Conservation (phyloP, 441 rosid species). For the Metrosideros polymorpha region DNA sequence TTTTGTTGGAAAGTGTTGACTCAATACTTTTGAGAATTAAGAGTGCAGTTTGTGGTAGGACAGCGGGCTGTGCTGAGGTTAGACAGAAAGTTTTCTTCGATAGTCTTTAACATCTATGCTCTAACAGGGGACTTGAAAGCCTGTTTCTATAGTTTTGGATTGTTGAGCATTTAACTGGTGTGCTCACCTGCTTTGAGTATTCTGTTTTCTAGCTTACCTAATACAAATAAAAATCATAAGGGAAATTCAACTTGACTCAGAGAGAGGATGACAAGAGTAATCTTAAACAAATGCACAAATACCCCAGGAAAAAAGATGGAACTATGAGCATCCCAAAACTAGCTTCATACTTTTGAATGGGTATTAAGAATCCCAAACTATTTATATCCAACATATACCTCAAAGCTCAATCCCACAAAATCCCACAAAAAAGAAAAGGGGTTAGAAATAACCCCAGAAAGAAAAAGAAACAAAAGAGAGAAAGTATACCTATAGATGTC, state of each 20-base stretch:
- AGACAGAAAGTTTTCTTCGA: not conserved
- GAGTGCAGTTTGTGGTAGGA: not conserved
- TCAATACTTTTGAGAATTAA: not conserved
- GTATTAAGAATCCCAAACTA: not conserved
- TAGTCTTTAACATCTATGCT: not conserved
- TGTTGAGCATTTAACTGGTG: not conserved
- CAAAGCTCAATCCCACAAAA: not conserved
- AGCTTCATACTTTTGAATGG: not conserved
- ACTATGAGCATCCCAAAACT: not conserved
- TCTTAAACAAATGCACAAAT: not conserved
- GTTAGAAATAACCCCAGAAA: not conserved
- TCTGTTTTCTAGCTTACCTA: not conserved
- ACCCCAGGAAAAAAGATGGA: not conserved
- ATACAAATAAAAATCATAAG: not conserved
- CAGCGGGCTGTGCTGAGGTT: not conserved
- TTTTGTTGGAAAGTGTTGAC: not conserved
- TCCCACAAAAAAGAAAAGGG: not conserved
- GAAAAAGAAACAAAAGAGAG: constrained; percentile 16
- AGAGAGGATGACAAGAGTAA: not conserved
- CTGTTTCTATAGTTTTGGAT: not conserved
- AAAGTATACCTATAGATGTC: constrained; percentile 69
- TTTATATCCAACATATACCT: not conserved
- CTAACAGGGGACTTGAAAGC: not conserved
- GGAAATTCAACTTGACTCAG: not conserved
- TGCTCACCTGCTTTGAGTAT: not conserved